A percentile compares a stretch with the other conserved stretches of the same genome.
Evolutionary conservation across 192 early-diverging fungal species (phyloP).

Genomic region (Coemansia sp.): DNA sequence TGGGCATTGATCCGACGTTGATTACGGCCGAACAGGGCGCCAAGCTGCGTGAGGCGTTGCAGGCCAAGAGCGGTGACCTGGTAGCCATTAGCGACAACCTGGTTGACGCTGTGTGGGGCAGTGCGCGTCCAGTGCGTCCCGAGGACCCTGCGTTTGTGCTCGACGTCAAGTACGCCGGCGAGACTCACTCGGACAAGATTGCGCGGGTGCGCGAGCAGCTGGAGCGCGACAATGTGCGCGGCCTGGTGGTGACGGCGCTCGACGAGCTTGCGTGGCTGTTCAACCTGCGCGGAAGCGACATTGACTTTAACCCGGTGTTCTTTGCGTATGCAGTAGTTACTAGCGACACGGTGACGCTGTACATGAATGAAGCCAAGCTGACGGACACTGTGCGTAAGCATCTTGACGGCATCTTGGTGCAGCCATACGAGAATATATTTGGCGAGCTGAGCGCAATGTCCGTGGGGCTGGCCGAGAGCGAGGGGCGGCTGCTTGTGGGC

Average conservation of each 20-base stretch:
- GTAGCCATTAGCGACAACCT: slow-evolving; percentile 77
- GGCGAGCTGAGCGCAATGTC: slow-evolving; percentile 61
- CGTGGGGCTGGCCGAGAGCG: slow-evolving; percentile 1
- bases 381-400: slow-evolving; percentile 62
- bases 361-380: slow-evolving; percentile 75
- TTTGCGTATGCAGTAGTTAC: slow-evolving; percentile 89
- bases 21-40: slow-evolving; percentile 69
- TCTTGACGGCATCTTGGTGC: slow-evolving; percentile 63
- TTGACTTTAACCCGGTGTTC: slow-evolving; percentile 96
- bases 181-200: slow-evolving; percentile 66
- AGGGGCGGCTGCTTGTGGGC: slow-evolving; percentile 65
- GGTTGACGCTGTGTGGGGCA: slow-evolving; percentile 82
- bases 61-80: slow-evolving; percentile 55
- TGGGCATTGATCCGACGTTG: slow-evolving; percentile 90
- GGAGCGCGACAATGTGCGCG: slow-evolving; percentile 63
- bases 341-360: slow-evolving; percentile 64
- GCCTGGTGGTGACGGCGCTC: slow-evolving; percentile 81
- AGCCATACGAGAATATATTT: slow-evolving; percentile 78
- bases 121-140: slow-evolving; percentile 72
- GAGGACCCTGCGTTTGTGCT: slow-evolving; percentile 64
- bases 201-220: slow-evolving; percentile 65
- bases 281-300: slow-evolving; percentile 95
- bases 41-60: slow-evolving; percentile 58
- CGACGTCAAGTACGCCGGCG: slow-evolving; percentile 70
- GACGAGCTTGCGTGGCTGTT: slow-evolving; percentile 98